A percentile compares a stretch with the other conserved stretches of the same genome.
Conservation (phyloP, 257 asterid species). For the Coffea canephora region DNA sequence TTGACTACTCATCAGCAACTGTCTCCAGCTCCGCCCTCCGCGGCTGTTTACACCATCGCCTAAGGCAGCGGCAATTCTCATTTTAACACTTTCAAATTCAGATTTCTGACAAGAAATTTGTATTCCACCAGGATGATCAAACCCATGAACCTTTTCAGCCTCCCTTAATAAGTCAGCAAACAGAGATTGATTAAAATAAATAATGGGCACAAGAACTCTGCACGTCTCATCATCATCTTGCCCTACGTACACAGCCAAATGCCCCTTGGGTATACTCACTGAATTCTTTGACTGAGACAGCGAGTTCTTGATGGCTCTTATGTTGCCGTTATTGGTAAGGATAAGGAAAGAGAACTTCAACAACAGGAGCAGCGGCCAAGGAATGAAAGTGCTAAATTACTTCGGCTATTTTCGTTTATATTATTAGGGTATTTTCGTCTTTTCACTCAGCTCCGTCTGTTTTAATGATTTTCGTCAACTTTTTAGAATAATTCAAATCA, state of each 20-base stretch:
- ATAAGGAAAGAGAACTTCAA: constrained; percentile 29
- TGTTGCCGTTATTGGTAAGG: constrained; percentile 36
- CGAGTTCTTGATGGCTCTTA: constrained; percentile 38
- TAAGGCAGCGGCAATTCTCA: constrained; percentile 47
- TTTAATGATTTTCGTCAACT: too few species aligned
- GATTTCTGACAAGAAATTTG: constrained; percentile 69
- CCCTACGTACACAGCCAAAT: constrained; percentile 67
- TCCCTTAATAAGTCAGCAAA: constrained; percentile 51
- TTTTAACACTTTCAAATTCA: constrained; percentile 49
- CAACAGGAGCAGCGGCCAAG: constrained; percentile 10
- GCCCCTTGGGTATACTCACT: constrained; percentile 49
- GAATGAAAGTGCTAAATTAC: too few species aligned
- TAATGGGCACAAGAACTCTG: constrained; percentile 66
- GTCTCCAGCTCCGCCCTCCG: constrained; percentile 29
- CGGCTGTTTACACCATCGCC: constrained; percentile 28
- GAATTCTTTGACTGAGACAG: constrained; percentile 6
- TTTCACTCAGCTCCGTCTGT: too few species aligned
- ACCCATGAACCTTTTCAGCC: constrained; percentile 60
- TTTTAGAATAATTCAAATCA: too few species aligned
- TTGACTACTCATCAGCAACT: constrained; percentile 8
- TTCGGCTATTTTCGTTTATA: too few species aligned
- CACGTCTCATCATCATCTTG: constrained; percentile 43
- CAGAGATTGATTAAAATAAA: constrained; percentile 60
- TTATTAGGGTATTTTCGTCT: too few species aligned
- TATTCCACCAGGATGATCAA: constrained; percentile 57